Evolutionary conservation across 805 yeast genomes (phyloP).

Genomic region (Sugiyamaella boreocaroliniensis): DNA sequence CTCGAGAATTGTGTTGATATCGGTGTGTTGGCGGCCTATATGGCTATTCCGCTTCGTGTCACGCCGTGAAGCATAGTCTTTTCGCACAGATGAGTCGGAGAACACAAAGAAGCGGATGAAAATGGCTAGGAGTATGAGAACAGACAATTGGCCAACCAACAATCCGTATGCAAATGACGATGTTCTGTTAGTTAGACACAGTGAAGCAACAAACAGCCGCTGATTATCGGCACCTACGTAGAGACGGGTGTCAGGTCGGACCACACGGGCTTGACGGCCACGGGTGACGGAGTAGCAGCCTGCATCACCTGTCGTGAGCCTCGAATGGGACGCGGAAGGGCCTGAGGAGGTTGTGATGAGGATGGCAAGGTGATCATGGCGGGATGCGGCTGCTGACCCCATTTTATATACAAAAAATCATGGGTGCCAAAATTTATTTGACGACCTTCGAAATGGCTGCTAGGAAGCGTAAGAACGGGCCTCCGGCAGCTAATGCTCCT

Average conservation of each 20-base stretch:
- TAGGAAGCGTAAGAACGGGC: too few relatives aligned
- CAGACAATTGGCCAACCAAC: constrained; percentile 37
- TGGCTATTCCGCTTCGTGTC: neutral
- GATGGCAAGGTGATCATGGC: neutral
- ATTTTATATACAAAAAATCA: too few relatives aligned
- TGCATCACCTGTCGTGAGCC: neutral
- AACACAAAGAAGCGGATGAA: constrained; percentile 38
- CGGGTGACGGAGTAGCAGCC: neutral
- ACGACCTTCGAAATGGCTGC: too few relatives aligned
- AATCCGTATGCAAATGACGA: constrained; percentile 32
- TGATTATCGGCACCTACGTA: neutral
- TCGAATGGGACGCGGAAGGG: neutral
- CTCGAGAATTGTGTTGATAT: constrained; percentile 53
- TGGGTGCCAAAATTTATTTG: too few relatives aligned
- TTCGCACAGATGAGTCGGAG: constrained; percentile 31
- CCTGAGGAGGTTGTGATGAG: neutral
- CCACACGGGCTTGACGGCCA: neutral
- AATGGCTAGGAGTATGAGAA: constrained; percentile 31
- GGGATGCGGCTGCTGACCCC: neutral
- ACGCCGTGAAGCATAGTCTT: constrained; percentile 13
- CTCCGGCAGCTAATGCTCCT: too few relatives aligned
- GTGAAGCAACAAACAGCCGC: neutral
- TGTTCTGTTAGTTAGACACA: neutral
- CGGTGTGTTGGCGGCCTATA: constrained; percentile 12
- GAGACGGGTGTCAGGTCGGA: neutral